Base-by-base conservation (phyloP, 352 stramenopile genomes). In the Pythium phragmiticola region DNA sequence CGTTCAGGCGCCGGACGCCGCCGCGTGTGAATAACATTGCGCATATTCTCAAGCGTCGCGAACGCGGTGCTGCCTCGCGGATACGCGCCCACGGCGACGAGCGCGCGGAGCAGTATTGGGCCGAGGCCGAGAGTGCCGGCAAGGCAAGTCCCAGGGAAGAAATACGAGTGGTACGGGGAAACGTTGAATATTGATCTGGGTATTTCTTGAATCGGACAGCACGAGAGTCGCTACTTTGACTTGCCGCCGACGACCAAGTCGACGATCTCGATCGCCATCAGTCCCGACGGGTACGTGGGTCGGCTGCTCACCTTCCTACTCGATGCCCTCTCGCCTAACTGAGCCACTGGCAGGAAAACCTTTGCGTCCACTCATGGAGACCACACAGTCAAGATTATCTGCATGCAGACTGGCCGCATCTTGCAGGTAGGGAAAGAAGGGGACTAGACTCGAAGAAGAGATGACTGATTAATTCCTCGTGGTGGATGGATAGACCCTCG, bases 371-470 rank as follows among this genome's bases (percentile, higher is more conserved):
- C 97, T 0, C 97, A 99, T 69, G 97, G 97, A 39, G 97, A 99
- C 75, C 97, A 99, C 73, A 98, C 96, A 4, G 93, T 99, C 65
- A 99, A 99, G 80, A 98, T 99, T 54, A 97, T 98, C 48, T 97
- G 90, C 70, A 96, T 95, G 52, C 69, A 87, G 50, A 98, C 91
- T 7, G 72, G 82, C 7, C 80, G 82, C 62, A 86, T 97, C 39
- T 66, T 95, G 17, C 84, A 94, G 77, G 88, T 96, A 61, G 39
- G 49, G 17, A 30, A 46, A 3, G 2, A n/a, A 11, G 34, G 5
- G 13, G 26, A 16, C 3, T 17, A 39, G 3, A 39, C 34, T 41
- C 11, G 47, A 37, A 12, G 4, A 13, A 11, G 26, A 26, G 47
- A 53, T 36, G 11, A 6, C 11, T 39, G 11, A 39, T 46, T 21